Base-by-base conservation (phyloP, 148 eudicot species). In the Persicaria tinctoria region DNA sequence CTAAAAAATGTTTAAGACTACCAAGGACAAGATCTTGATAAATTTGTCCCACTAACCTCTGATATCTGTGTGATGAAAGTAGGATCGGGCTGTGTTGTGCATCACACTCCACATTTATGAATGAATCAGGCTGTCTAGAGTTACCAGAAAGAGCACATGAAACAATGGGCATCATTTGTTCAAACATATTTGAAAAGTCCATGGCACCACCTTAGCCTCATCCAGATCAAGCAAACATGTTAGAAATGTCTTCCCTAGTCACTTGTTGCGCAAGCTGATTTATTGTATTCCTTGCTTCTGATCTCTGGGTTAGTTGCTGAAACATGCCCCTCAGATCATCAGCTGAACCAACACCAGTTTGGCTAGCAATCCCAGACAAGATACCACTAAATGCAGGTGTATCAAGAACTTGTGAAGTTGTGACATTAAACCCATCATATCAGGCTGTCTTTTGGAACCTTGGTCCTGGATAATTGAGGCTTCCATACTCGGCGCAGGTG, bases 131-230 rank as follows among this genome's bases (percentile, higher is more conserved):
- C 75, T 53, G n/a, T n/a, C n/a, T n/a, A 8, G 93, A 79, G 69
- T 81, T 79, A 51, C 96, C 88, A 51, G 96, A 86, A 48, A 94
- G 85, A 73, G 93, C 96, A 75, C 89, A 89, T 79, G 98, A 87
- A 74, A 94, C 98, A 81, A 94, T 80, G 57, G 98, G 98, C 98
- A 94, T 89, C 98, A 92, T 92, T 81, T 94, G 97, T 75, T 92
- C 97, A 81, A 95, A 69, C 99, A 95, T 90, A 46, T 90, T 85
- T 46, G 96, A 86, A 69, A 92, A 78, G 82, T 92, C 93, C 78
- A 92, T 13, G 66, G 89, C 88, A 56, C 92, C 96, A 75, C 84
- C 92, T 55, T 75, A 86, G 54, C 32, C 89, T 1, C 82, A 50
- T 53, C 87, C 90, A 41, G 77, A 23, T 68, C 91, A 94, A 13